Evolutionary conservation across 495 filamentous ascomycete species (phyloP), one percentile per base, ranked within the genome.

Genomic region (Haplographium delicatum): DNA sequence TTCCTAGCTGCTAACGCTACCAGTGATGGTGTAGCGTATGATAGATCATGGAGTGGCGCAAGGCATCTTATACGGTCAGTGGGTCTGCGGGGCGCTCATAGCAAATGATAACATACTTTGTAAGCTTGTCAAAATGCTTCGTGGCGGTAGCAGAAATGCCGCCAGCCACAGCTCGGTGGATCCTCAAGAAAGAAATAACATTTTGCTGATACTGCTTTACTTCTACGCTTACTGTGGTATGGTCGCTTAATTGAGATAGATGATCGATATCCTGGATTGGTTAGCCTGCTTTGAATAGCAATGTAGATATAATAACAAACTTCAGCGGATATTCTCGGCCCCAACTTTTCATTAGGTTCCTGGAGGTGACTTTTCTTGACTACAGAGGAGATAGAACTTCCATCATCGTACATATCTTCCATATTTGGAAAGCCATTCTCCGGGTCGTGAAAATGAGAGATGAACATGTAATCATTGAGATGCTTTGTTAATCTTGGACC

Each of bases 1-100:
- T 97, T 99, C 50, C 78, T 80, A n/a, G 82, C 81, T 3, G 93
- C 94, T 41, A 99, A 70, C 16, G 72, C 78, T 9, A 95, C 82
- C 18, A 99, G 74, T 3, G 89, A 85, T 0, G 94, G 93, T 2
- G 93, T 89, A 2, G 89, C 79, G 59, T 83, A 96, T 45, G 82
- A 76, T 15, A 93, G 68, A 10, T 82, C 83, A 66, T 97, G 91
- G 8, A 98, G 68, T 2, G 86, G 78, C 15, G 93, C 88, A n/a
- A 98, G 75, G 47, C 74, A 79, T 49, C 70, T 79, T 27, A 38
- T 9, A 40, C 54, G 33, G 47, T 45, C 24, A 44, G 37, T 44
- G n/a, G 20, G 30, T 24, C 8, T 30, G 25, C 20, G 15, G 34
- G 7, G 13, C 7, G 7, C n/a, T 15, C 23, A 22, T 9, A 27